A percentile compares a stretch with the other conserved stretches of the same genome.
Conservation (phyloP, 768 basidiomycete genomes). For the Megacollybia marginata region DNA sequence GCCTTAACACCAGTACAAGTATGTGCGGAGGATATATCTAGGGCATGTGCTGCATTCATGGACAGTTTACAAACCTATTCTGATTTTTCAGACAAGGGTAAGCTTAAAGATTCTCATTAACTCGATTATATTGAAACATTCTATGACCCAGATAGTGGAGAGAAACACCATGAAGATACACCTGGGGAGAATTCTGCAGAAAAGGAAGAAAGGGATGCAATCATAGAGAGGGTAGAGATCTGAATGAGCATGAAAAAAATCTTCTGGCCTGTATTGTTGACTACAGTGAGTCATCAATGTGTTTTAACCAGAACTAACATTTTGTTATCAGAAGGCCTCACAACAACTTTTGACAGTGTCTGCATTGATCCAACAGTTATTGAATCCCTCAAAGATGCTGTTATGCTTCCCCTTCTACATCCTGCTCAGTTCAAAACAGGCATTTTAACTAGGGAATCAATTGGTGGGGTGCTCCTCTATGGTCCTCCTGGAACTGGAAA, state of each 20-base stretch:
- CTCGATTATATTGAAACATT: too few relatives aligned
- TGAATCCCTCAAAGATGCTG: conserved; percentile 8
- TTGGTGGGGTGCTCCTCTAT: conserved; percentile 86
- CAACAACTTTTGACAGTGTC: conserved; percentile 11
- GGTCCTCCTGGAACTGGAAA: conserved; percentile 98
- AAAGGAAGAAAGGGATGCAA: too few relatives aligned
- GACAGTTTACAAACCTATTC: too few relatives aligned
- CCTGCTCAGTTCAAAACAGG: conserved; percentile 21
- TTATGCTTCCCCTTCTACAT: conserved; percentile 9
- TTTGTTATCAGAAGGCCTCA: conserved; percentile 6
- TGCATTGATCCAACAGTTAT: conserved; percentile 8
- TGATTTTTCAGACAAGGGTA: too few relatives aligned
- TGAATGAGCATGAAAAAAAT: conserved; percentile 5
- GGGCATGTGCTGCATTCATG: too few relatives aligned
- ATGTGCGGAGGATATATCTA: too few relatives aligned
- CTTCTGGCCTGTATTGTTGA: conserved; percentile 9
- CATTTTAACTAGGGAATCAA: conserved; percentile 46
- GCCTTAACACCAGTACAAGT: too few relatives aligned
- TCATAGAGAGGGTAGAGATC: neutral
- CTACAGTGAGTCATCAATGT: conserved; percentile 2
- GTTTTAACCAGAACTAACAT: too few relatives aligned
- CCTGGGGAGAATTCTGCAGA: too few relatives aligned
- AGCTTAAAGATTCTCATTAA: too few relatives aligned
- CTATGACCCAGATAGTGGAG: too few relatives aligned
- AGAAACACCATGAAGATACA: too few relatives aligned